A percentile compares a stretch with the other conserved stretches of the same genome.
Evolutionary conservation across 176 grass and related monocot species (phyloP).

Genomic region (Melocanna baccifera): DNA sequence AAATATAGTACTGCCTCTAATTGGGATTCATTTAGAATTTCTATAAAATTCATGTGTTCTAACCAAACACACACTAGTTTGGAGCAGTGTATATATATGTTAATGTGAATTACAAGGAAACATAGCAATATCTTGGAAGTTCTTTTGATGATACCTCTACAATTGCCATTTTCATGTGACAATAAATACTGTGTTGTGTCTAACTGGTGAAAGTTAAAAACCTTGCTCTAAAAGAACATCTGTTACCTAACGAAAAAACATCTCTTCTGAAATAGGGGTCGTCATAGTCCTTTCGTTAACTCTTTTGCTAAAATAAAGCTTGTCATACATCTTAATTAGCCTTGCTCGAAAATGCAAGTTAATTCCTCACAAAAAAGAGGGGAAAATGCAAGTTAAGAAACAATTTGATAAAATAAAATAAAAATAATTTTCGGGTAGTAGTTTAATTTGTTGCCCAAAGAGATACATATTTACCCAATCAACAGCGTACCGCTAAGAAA

Average conservation of each 20-base stretch:
- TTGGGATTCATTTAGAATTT: too few relatives aligned
- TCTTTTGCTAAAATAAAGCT: neutral
- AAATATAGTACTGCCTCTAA: neutral
- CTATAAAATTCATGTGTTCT: too few relatives aligned
- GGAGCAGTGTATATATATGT: neutral
- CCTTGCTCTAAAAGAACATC: too few relatives aligned
- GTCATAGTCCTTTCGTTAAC: too few relatives aligned
- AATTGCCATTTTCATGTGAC: neutral
- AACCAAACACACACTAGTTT: too few relatives aligned
- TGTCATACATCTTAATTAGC: neutral
- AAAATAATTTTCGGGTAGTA: neutral
- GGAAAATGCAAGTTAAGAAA: neutral
- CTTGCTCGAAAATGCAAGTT: neutral
- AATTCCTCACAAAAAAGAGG: neutral
- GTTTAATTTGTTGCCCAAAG: neutral
- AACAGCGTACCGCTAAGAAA: neutral
- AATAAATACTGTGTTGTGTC: neutral
- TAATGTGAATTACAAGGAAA: neutral
- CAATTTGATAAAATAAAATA: neutral
- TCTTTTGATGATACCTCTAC: neutral
- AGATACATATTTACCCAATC: neutral
- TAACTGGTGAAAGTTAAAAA: too few relatives aligned
- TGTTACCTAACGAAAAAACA: neutral
- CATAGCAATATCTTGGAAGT: neutral
- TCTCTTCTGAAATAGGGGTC: neutral